Evolutionary conservation across 257 asterid genomes (phyloP), one percentile per base, ranked within the genome.

Genomic region (Datura wrightii): DNA sequence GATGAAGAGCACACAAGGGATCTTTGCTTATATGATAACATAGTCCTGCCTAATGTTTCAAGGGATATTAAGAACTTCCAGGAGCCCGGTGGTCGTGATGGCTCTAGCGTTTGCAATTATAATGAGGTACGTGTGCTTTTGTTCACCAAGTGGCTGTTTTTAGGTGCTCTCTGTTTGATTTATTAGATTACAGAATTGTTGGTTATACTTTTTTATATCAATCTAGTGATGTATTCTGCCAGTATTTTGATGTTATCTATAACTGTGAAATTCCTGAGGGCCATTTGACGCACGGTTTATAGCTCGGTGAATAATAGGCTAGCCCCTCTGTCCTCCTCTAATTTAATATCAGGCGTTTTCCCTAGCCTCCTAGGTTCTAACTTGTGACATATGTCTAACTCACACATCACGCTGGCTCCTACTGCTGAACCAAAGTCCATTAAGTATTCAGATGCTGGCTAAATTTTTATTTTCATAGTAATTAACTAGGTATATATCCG

Each of bases 1-100:
- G 98, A 94, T 81, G 94, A 90, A 83, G 91, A 91, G 10, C 93
- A 92, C 62, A 78, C 91, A 6, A 92, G 92, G 92, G 96, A 95
- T 93, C 87, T 93, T 3, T 91, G 90, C 86, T 80, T 95, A 84
- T 90, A 86, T 65, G 98, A 94, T 84, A 52, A 90, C 41, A 76
- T 95, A 70, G 90, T 92, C 53, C 90, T 95, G 52, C 93, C 92
- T 31, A 86, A 87, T 86, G 95, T 94, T 79, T 89, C 98, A n/a
- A 90, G 93, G 92, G 98, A 95, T 55, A 89, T 95, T 70, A 88
- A 89, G 83, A 86, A 56, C 84, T 90, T 85, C 2, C 90, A 82
- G 82, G 94, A 91, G 85, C 39, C 76, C 18, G 88, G 92, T 46
- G 94, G 93, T 4, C 98, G 98, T 5, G 92, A 92, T 89, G 94